Evolutionary conservation across 352 stramenopile species (phyloP), one percentile per base, ranked within the genome.

Genomic region (Pythium myriotylum): DNA sequence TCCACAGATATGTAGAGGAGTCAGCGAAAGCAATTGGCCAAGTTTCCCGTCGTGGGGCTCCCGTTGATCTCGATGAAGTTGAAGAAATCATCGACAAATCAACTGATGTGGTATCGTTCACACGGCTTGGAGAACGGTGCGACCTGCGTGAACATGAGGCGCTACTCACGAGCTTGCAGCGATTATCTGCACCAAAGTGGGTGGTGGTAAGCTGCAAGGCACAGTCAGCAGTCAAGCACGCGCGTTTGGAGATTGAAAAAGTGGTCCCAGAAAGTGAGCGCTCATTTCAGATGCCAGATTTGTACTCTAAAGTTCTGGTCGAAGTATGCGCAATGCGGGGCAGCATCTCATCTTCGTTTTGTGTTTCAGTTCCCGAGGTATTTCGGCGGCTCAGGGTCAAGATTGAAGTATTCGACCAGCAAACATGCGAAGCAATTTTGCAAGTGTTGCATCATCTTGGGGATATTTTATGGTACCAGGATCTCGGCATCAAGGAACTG

Each of bases 371-470:
- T 5, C 5, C 5, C 5, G 10, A 10, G 5, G 5, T 35, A 10
- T 35, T 10, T 5, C 29, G 10, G 10, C 29, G 10, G 29, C 29
- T 35, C n/a, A 26, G 13, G 46, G 8, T 48, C 5, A 10, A 5
- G 10, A 35, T 35, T 10, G 52, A 8, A 33, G 41, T 10, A 2
- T 17, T 35, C 29, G 29, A 35, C 29, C 5, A 10, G 10, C 17
- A 4, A 5, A 2, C 40, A 23, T 64, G 37, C 16, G 20, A 32
- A 3, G 19, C 0, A 0, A 63, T 68, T 42, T 14, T 68, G 4
- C 20, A 49, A n/a, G 29, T 32, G 6, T 48, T 68, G n/a, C 61
- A 68, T 19, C 40, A 60, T 54, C 39, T 68, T 0, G 61, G 53
- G 1, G 60, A 68, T 20, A 42, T 68, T 2, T 13, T 68, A 27